Base-by-base conservation (phyloP, 768 basidiomycete species). In the Candolleomyces aberdarensis region DNA sequence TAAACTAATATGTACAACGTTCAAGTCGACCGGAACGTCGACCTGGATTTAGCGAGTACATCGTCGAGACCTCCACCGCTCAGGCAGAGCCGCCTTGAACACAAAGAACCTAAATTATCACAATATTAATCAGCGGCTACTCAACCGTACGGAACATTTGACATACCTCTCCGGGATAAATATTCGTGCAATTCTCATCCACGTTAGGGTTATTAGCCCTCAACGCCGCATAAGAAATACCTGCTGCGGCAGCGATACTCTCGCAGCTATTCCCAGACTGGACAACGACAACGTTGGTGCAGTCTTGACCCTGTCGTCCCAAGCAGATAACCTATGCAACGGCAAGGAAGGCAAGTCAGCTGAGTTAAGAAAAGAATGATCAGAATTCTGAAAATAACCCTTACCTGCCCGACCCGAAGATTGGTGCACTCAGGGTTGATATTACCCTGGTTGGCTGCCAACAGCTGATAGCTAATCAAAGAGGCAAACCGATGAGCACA, bases 121-220 rank as follows among this genome's bases (percentile, higher is more conserved):
- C 11, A 29, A 14, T n/a, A 29, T 44, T 32, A 9, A 32, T 19
- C n/a, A 39, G 36, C 17, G 40, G 36, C 20, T 14, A 19, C 19
- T 3, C n/a, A 43, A 60, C 40, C 20, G 43, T 29, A 14, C 19
- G 43, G 20, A 40, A 10, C 2, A 54, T 5, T 17, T 13, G 20
- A n/a, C 39, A 31, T 15, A 88, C 88, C 80, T 89, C 86, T 53
- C 76, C 80, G 59, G 80, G 70, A 71, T 84, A 84, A 57, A 89
- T 78, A 73, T 86, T 86, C 39, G 69, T 70, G 73, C 85, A 87
- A 7, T 39, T 65, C 9, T 63, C 58, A 70, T 85, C 73, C 58
- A 90, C 69, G 66, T 89, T 86, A 3, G 84, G 87, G 75, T 90
- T 91, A 76, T 90, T 89, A 32, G 75, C 66, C 62, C 77, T 69